These are phyloP conservation scores for Actinomucor elegans DNA, from an alignment of 371 early-diverging fungal genomes.

Conservation along the genomic window DNA sequence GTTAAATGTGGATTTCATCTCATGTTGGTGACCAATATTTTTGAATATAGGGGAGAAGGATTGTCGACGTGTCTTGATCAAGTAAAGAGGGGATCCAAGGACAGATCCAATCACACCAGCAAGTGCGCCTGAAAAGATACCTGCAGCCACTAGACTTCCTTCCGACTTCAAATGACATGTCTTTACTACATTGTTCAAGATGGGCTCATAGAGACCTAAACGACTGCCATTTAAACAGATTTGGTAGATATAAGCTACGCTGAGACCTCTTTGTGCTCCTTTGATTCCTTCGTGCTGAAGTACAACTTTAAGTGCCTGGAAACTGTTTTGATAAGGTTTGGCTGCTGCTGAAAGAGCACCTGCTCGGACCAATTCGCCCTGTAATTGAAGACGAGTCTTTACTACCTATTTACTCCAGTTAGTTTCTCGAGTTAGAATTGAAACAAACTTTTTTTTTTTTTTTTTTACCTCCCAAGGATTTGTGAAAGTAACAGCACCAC, in stretches of 20 bases:
- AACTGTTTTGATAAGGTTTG: slow-evolving; percentile 76
- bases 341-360: slow-evolving; percentile 48
- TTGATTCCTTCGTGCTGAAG: slow-evolving; percentile 80
- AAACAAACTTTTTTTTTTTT: neutral
- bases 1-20: slow-evolving; percentile 68
- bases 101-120: slow-evolving; percentile 83
- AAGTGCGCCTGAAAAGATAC: slow-evolving; percentile 62
- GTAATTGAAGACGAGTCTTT: slow-evolving; percentile 94
- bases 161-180: slow-evolving; percentile 20
- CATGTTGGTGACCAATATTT: slow-evolving; percentile 89
- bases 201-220: slow-evolving; percentile 89
- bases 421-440: too few species aligned
- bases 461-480: slow-evolving; percentile 86
- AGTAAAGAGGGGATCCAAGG: slow-evolving; percentile 85
- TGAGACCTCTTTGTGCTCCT: slow-evolving; percentile 89
- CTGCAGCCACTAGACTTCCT: slow-evolving; percentile 50
- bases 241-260: slow-evolving; percentile 93
- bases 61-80: slow-evolving; percentile 96
- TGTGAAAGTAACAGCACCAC: slow-evolving; percentile 92
- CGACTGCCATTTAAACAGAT: slow-evolving; percentile 91
- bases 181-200: slow-evolving; percentile 27
- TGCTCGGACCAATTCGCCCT: slow-evolving; percentile 81
- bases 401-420: slow-evolving; percentile 65
- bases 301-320: slow-evolving; percentile 79
- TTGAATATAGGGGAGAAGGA: slow-evolving; percentile 74